phyloP scores from a whole-genome alignment of 2,329 filamentous ascomycete species.

The Pyricularia sp. region DNA sequence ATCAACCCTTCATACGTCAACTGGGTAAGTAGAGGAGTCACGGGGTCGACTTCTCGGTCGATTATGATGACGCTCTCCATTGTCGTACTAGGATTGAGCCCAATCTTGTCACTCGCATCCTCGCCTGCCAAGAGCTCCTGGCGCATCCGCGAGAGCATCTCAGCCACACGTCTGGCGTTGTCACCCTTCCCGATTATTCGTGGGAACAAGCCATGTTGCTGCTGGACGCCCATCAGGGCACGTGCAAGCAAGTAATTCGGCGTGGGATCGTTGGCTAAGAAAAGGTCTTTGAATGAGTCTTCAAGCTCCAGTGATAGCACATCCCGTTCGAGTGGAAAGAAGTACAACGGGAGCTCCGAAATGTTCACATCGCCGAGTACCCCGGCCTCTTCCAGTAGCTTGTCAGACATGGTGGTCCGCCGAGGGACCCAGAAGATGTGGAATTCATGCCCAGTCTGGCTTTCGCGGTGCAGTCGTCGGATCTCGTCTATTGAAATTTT shows the following conservation, averaged over 20 bases:
- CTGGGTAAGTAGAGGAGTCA: constrained; percentile 85
- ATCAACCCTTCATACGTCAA: constrained; percentile 94
- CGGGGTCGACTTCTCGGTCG: constrained; percentile 89
- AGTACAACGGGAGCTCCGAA: constrained; percentile 76
- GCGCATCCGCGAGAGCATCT: constrained; percentile 82
- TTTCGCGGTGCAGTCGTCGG: constrained; percentile 78
- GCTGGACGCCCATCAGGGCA: constrained; percentile 89
- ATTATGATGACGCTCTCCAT: constrained; percentile 91
- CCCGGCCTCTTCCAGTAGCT: constrained; percentile 84
- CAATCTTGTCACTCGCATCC: constrained; percentile 56
- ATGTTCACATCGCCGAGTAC: constrained; percentile 90
- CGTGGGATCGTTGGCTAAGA: constrained; percentile 82
- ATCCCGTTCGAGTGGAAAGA: constrained; percentile 87
- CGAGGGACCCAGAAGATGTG: constrained; percentile 94
- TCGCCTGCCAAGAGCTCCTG: constrained; percentile 80
- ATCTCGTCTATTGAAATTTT: constrained; percentile 61
- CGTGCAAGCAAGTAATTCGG: constrained; percentile 82
- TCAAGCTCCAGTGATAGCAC: constrained; percentile 85
- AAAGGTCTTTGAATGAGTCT: constrained; percentile 78
- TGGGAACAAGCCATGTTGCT: constrained; percentile 86
- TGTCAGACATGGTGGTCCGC: constrained; percentile 82
- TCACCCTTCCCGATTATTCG: constrained; percentile 93
- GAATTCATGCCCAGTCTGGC: constrained; percentile 87
- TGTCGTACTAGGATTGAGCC: constrained; percentile 73
- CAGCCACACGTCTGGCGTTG: constrained; percentile 79